A percentile compares a stretch with the other conserved stretches of the same genome.
These are phyloP conservation scores for Leishmania guyanensis DNA, from an alignment of 208 protist genomes.

Conservation along the genomic window DNA sequence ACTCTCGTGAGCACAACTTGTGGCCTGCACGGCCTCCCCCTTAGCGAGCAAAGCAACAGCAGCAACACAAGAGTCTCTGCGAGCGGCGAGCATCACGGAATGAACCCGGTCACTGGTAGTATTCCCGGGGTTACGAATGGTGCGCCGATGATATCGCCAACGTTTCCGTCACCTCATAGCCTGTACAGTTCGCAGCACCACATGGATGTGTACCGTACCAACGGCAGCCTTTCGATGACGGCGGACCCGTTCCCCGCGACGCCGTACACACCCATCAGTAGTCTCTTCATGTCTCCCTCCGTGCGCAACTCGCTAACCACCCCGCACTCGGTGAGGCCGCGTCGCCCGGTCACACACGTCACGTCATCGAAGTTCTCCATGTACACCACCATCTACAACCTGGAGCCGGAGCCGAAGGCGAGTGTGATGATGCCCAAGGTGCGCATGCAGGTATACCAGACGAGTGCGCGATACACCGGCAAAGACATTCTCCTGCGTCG, in stretches of 20 bases:
- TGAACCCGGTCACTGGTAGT: constrained; percentile 31
- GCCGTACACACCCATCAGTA: constrained; percentile 75
- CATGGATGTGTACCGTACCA: constrained; percentile 65
- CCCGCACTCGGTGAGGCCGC: constrained; percentile 37
- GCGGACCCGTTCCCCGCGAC: constrained; percentile 79
- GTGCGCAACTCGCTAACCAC: constrained; percentile 55
- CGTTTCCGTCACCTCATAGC: constrained; percentile 56
- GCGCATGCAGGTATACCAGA: constrained; percentile 79
- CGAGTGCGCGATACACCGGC: constrained; percentile 68
- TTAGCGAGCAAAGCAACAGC: not conserved
- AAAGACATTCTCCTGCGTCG: constrained; percentile 82
- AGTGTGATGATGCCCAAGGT: constrained; percentile 67
- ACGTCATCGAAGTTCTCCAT: constrained; percentile 82
- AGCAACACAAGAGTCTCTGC: not conserved
- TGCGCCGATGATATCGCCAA: constrained; percentile 47
- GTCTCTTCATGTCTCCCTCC: constrained; percentile 74
- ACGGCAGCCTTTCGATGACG: constrained; percentile 48
- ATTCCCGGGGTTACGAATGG: constrained; percentile 29
- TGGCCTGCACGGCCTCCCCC: not conserved
- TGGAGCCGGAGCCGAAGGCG: constrained; percentile 65
- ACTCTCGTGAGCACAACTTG: not conserved
- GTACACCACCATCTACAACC: constrained; percentile 91
- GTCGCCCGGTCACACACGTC: constrained; percentile 66
- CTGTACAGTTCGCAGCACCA: constrained; percentile 67
- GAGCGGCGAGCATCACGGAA: constrained; percentile 8